Evolutionary conservation across 768 basidiomycete genomes (phyloP).

Genomic region (Rhodotorula kratochvilovae): DNA sequence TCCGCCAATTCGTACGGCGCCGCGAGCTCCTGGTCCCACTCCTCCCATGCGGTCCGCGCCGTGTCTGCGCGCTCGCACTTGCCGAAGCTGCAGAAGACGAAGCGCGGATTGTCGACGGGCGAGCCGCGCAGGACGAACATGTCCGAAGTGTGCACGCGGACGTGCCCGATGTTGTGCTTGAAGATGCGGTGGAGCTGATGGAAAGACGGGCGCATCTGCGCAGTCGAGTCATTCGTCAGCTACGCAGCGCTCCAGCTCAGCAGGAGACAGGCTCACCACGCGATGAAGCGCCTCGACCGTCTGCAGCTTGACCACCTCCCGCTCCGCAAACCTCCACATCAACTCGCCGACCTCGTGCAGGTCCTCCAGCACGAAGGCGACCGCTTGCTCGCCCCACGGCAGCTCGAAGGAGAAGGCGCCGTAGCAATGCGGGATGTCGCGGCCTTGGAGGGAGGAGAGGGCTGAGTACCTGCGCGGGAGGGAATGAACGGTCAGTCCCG

Average conservation of each 20-base stretch:
- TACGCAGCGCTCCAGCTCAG: background rate
- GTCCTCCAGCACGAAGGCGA: background rate
- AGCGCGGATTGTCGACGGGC: no score
- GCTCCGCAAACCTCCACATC: background rate
- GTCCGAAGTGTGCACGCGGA: background rate
- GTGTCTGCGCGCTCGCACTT: no score
- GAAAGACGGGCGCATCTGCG: background rate
- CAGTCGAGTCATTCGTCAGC: background rate
- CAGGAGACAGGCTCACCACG: background rate
- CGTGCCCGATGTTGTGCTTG: background rate
- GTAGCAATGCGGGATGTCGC: conserved; percentile 2
- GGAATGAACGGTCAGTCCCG: no score
- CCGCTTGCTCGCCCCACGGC: background rate
- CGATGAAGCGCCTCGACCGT: background rate
- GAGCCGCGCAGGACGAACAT: background rate
- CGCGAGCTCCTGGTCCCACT: background rate
- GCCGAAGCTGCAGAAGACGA: background rate
- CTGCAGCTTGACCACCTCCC: background rate
- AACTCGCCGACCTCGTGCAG: background rate
- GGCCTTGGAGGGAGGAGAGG: background rate
- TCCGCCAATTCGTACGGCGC: no score
- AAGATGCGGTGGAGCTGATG: background rate
- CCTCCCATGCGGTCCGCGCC: no score
- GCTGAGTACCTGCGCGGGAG: background rate
- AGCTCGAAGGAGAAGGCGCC: background rate